Evolutionary conservation across 495 filamentous ascomycete species (phyloP), one percentile per base, ranked within the genome.

Genomic region (Arthonia radiata): DNA sequence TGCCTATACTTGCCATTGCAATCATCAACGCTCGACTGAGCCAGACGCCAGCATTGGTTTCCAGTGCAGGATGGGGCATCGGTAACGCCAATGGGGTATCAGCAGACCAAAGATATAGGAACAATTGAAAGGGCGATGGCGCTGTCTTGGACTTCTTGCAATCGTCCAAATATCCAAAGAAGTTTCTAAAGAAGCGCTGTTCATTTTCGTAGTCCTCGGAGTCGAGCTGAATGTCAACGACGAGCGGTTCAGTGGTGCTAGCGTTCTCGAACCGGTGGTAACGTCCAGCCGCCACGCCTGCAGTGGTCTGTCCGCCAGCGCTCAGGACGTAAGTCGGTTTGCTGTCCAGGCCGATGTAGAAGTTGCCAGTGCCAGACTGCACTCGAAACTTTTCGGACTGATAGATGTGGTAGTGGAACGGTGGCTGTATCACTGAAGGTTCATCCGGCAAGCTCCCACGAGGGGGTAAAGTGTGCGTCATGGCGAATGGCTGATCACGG

Each of bases 221-320:
- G 15, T 33, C 31, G 11, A 29, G 21, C 17, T 25, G 19, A 5
- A 23, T 19, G 11, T n/a, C 9, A 22, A 33, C 23, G 5, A 30
- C 26, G 10, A 33, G 21, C 7, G 26, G 14, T 12, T 30, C 26
- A n/a, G 18, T 33, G 9, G 21, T 27, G 15, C 25, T 28, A 3
- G 12, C 18, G 22, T 33, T 33, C 12, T 29, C 26, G 13, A 33
- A 33, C 3, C 14, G 17, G 22, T 33, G 31, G n/a, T 23, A 29
- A n/a, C n/a, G n/a, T n/a, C n/a, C n/a, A 6, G 18, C 18, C 15
- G 12, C 19, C 18, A 4, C 5, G 3, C 25, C 25, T 8, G 29
- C 24, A 10, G 18, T 23, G 26, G 29, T 33, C n/a, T 15, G 19
- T 5, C 8, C 24, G 8, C 27, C 27, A 5, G 26, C 26, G 4